Evolutionary conservation across 2,329 filamentous ascomycete species (phyloP), one percentile per base, ranked within the genome.

Genomic region (Clonostachys solani): DNA sequence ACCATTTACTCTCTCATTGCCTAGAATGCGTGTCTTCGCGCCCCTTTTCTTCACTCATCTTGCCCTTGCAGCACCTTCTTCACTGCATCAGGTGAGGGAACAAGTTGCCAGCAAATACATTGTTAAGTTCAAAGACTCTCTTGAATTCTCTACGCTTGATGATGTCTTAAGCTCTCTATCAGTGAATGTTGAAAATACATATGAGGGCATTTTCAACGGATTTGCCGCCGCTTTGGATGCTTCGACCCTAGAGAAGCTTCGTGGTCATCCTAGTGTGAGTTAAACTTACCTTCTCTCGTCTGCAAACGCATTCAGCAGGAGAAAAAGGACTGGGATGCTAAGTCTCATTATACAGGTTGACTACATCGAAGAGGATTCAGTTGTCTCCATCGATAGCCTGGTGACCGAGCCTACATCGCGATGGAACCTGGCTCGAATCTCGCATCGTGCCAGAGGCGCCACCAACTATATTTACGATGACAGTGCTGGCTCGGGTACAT

Each of bases 381-480:
- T 57, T 29, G 52, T 71, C 40, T 59, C 17, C 35, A 87, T 88
- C 49, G 62, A 44, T 60, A 68, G 44, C 15, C 59, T 59, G 15
- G 57, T 60, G 47, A 53, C 46, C 33, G 49, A 54, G 17, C 61
- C 66, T 16, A 42, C 34, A 5, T 63, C 69, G 12, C 61, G 67
- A 7, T 70, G 66, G 66, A 64, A 62, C 5, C 56, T 68, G 10
- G 57, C 61, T 4, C 57, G 65, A 12, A 54, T 70, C 44, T 69
- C 66, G 12, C 59, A 56, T 55, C 52, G 54, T 12, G 29, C 29
- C 9, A 53, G 56, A 3, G 55, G 54, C 13, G 44, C 48, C 3
- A 57, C 55, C 8, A 50, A 50, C 12, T 70, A 66, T 52, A 50
- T 52, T 43, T 69, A 64, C 50, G 63, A 69, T 47, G 53, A 56